phyloP scores from a whole-genome alignment of 129 eudicot species.

The Chrysanthemum lavandulifolium region DNA sequence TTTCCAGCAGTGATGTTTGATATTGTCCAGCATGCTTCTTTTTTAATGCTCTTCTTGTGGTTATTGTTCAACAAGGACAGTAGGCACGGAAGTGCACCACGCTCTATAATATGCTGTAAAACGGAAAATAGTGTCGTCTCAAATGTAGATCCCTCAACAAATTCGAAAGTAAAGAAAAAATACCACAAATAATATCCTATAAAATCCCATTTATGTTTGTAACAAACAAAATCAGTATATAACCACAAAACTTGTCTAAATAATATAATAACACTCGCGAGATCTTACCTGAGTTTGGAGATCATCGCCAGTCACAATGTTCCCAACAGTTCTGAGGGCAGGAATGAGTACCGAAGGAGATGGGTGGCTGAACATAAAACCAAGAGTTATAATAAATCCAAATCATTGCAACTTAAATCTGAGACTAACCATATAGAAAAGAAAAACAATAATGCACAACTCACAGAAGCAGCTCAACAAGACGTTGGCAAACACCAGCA shows the following conservation, averaged over 20 bases:
- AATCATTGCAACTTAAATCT: not conserved
- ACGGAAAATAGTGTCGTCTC: constrained; percentile 1
- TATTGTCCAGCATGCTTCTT: constrained; percentile 92
- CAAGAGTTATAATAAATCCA: not conserved
- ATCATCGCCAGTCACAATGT: constrained; percentile 85
- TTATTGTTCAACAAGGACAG: constrained; percentile 66
- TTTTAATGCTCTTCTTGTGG: constrained; percentile 88
- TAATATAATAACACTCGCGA: not conserved
- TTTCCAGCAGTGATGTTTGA: constrained; percentile 95
- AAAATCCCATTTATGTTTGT: not conserved
- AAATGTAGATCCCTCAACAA: not conserved
- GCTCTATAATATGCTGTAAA: constrained; percentile 58
- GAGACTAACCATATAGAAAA: not conserved
- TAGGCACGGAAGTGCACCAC: constrained; percentile 80
- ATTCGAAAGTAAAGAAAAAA: too few relatives aligned
- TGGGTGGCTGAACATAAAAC: constrained; percentile 60
- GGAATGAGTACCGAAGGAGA: constrained; percentile 83
- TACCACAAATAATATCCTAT: too few relatives aligned
- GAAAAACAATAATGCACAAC: constrained; percentile 21
- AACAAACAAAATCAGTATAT: not conserved
- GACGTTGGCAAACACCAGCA: constrained; percentile 71
- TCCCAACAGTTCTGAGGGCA: constrained; percentile 88
- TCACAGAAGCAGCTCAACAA: constrained; percentile 86
- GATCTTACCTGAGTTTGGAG: constrained; percentile 73
- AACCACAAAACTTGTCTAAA: not conserved